Base-by-base conservation (phyloP, 257 asterid genomes). In the Solanum paucissectum region DNA sequence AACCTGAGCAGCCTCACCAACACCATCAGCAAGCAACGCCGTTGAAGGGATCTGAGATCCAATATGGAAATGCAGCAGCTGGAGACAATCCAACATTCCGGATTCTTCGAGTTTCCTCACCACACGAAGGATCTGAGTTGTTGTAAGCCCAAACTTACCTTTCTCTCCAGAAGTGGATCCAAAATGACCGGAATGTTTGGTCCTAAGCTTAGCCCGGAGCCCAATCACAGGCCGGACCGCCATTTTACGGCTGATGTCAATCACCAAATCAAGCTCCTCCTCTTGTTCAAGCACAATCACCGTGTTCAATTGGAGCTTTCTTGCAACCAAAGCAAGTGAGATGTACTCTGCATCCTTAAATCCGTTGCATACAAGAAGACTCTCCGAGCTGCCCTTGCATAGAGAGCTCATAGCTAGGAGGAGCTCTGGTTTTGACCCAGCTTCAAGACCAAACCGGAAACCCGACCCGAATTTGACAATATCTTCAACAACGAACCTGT, bases 101-200 rank as follows among this genome's bases (percentile, higher is more conserved):
- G 91, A 75, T 42, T 91, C 92, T 88, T 88, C 89, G 16, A 97
- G 92, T 84, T 95, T 96, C 91, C 92, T 93, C 73, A 97, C 98
- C 44, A 97, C 98, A 29, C 96, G 96, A 52, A 97, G 92, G 87
- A 96, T 93, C 90, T 97, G 99, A 32, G 95, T 90, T 0, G 98
- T 94, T 4, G 96, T 97, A 32, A 97, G 91, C 37, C 99, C 99
- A 69, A 97, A 97, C 55, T 97, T 97, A 2, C 99, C 99, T 84
- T 94, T 97, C 93, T 97, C 99, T 1, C 99, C 99, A 0, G 99
- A 97, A 20, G 99, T 97, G 14, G 99, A 95, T n/a, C 99, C 99
- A 6, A 97, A 97, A 89, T 97, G 99, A 18, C 99, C 99, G 0
- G 97, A 86, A 86, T 97, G 99, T 91, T 93, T 96, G 18, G 99